Conservation (phyloP, 1,284 basidiomycete species). For the Cystobasidium slooffiae region DNA sequence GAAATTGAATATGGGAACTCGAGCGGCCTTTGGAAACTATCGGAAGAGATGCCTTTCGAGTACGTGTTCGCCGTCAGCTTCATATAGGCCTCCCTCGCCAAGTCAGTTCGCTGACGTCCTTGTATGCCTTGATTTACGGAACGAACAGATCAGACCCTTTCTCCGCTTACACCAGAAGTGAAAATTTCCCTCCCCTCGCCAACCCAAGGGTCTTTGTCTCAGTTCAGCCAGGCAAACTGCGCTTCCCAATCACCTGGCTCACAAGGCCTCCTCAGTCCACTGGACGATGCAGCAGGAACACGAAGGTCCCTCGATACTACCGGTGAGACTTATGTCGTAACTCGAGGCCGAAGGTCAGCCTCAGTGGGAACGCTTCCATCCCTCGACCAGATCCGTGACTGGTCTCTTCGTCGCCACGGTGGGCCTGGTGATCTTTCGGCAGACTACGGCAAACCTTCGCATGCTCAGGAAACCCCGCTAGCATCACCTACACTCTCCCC, state of each 20-base stretch:
- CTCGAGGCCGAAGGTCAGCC: slow-evolving; percentile 18
- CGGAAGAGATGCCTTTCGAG: slow-evolving; percentile 30
- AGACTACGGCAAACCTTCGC: not conserved
- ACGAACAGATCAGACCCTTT: too few relatives aligned
- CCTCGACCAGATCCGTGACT: slow-evolving; percentile 34
- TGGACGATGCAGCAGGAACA: not conserved
- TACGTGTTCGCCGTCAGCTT: not conserved
- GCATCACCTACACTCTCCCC: not conserved
- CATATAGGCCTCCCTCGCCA: not conserved
- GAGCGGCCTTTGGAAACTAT: slow-evolving; percentile 27
- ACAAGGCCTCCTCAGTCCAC: not conserved
- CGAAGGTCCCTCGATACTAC: too few relatives aligned
- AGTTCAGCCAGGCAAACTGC: not conserved
- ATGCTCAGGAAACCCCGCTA: not conserved
- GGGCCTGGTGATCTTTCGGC: not conserved
- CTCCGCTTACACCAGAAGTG: not conserved
- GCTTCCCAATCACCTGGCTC: not conserved
- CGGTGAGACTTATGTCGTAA: not conserved
- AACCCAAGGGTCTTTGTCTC: not conserved
- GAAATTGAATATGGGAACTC: slow-evolving; percentile 33
- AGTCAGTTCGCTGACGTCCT: too few relatives aligned
- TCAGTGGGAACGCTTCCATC: slow-evolving; percentile 38
- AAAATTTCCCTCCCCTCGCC: not conserved
- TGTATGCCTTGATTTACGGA: too few relatives aligned
- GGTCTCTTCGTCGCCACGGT: slow-evolving; percentile 26